Evolutionary conservation across 192 early-diverging fungal species (phyloP).

Genomic region (Coemansia sp.): DNA sequence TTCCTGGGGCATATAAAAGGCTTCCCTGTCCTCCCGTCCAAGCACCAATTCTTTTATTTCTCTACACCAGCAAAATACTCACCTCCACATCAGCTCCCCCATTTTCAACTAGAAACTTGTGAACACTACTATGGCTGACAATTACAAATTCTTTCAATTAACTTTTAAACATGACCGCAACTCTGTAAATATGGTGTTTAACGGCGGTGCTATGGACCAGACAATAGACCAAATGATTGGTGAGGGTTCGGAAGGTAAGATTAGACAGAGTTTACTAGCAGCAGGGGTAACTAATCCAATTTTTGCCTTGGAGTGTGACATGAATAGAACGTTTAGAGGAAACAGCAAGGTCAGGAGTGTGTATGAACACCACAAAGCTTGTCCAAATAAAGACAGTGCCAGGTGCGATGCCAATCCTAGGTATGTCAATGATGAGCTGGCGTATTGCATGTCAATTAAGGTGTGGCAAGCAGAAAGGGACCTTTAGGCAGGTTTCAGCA

Average conservation of each 20-base stretch:
- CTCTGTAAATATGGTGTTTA: no score
- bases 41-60: not conserved
- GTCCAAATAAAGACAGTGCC: not conserved
- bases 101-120: not conserved
- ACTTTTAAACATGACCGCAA: no score
- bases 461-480: not conserved
- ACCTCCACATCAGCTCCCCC: no score
- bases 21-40: not conserved
- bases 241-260: no score
- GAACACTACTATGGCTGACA: not conserved
- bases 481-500: not conserved
- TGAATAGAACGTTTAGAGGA: not conserved
- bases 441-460: not conserved
- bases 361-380: not conserved
- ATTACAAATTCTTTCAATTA: not conserved
- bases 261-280: no score
- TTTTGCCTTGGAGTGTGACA: not conserved
- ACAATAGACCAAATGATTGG: not conserved
- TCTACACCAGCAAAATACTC: not conserved
- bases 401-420: not conserved
- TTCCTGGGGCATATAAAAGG: not conserved
- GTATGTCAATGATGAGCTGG: not conserved
- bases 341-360: not conserved
- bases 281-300: not conserved
- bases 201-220: not conserved